A percentile compares a stretch with the other conserved stretches of the same genome.
phyloP scores from a whole-genome alignment of 345 rosid species.

The Hypericum perforatum region DNA sequence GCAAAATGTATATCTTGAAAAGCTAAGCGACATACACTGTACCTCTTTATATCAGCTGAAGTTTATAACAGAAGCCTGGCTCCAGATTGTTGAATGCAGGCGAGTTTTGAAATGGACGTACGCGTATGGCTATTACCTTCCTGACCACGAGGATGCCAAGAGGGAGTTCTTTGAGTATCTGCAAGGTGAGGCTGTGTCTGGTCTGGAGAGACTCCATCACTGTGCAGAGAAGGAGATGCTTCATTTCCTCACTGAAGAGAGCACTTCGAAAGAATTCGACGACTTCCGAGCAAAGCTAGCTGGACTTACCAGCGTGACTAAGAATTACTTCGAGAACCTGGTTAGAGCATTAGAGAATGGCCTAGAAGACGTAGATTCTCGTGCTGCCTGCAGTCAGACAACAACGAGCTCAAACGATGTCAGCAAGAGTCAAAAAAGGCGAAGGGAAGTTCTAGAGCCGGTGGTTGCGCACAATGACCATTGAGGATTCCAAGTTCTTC shows the following conservation, averaged over 20 bases:
- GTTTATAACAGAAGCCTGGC: conserved; percentile 20
- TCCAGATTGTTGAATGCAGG: conserved; percentile 26
- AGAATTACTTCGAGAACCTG: conserved; percentile 25
- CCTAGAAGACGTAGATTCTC: conserved; percentile 24
- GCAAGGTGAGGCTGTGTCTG: conserved; percentile 34
- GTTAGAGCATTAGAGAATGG: conserved; percentile 32
- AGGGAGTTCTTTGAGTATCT: conserved; percentile 25
- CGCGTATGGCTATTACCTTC: conserved; percentile 25
- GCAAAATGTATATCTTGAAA: neutral
- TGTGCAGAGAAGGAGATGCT: conserved; percentile 22
- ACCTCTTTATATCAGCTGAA: neutral
- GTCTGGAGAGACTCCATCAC: conserved; percentile 27
- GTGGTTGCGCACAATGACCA: too few relatives aligned
- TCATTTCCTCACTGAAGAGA: conserved; percentile 3
- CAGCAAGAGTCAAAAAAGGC: too few relatives aligned
- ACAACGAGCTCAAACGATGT: too few relatives aligned
- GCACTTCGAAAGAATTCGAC: neutral
- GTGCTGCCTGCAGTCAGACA: too few relatives aligned
- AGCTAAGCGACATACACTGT: neutral
- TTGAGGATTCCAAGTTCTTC: too few relatives aligned
- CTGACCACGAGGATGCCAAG: conserved; percentile 11
- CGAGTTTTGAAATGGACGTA: conserved; percentile 30
- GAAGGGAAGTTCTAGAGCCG: too few relatives aligned
- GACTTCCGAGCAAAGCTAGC: conserved; percentile 13
- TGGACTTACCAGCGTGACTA: conserved; percentile 14